Base-by-base conservation (phyloP, 2,329 filamentous ascomycete genomes). In the Purpureocillium lavendulum region DNA sequence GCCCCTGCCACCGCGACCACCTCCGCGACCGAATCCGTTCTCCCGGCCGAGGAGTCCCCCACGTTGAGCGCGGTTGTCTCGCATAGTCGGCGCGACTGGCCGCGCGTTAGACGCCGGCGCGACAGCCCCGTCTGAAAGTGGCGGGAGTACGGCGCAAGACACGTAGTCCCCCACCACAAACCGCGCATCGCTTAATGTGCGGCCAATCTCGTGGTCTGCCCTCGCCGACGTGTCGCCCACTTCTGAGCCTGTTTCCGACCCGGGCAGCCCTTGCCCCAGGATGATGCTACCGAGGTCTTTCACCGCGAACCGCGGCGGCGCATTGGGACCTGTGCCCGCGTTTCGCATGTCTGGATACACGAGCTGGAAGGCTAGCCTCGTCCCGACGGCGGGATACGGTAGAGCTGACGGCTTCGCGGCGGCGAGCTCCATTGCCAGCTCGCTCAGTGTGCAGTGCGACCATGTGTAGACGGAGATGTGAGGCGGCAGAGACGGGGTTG, bases 141-240 rank as follows among this genome's bases (percentile, higher is more conserved):
- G 86, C 32, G 86, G 81, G 40, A 90, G 67, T 43, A 95, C 80
- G 5, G 87, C 85, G 57, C 86, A 90, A 42, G 83, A 82, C 31
- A 97, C 72, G 55, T 84, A 94, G 60, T 97, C 90, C 1, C 90
- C 90, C 45, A 92, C 83, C 10, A 95, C 83, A 53, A 95, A 94
- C 16, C 82, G 76, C 28, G 77, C 80, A 39, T 94, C 86, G 30
- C 71, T 71, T 26, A 97, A 64, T 8, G 85, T 89, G 65, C 83
- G 90, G 21, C 80, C 71, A 10, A 77, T 73, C 21, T 86, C 80
- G 6, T 74, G 74, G 28, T 70, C 70, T 57, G 56, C 45, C 52
- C 50, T 47, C 47, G 51, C 45, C 7, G 49, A 52, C 33, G 53
- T 57, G 35, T 61, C 58, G 7, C 58, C 61, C 13, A 64, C 58